phyloP scores from a whole-genome alignment of 139 green algal genomes.

The Monoraphidium neglectum region DNA sequence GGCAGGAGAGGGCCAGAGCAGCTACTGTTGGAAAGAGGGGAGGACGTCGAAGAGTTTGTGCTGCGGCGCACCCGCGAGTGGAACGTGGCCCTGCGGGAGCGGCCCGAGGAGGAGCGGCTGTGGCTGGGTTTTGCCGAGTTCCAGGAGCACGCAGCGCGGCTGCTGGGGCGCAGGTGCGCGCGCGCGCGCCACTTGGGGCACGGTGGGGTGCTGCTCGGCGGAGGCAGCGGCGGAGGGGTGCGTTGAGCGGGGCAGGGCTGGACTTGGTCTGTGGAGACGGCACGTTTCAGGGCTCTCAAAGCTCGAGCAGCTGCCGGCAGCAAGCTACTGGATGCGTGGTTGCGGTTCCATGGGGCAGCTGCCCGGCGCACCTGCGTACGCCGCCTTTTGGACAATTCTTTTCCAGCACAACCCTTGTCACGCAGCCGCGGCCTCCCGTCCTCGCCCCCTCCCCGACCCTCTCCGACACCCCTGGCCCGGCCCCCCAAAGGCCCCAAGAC shows the following conservation, averaged over 20 bases:
- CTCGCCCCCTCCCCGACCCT: neutral
- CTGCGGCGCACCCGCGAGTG: constrained; percentile 69
- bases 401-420: neutral
- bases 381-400: neutral
- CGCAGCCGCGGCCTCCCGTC: neutral
- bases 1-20: too few relatives aligned
- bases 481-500: too few relatives aligned
- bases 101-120: constrained; percentile 55
- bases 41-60: constrained; percentile 55
- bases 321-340: too few relatives aligned
- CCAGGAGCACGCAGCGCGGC: constrained; percentile 58
- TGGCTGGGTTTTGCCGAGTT: constrained; percentile 89
- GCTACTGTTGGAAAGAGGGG: neutral
- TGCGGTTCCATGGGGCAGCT: too few relatives aligned
- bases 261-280: neutral
- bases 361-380: too few relatives aligned
- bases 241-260: neutral
- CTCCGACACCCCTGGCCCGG: too few relatives aligned
- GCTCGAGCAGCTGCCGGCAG: neutral
- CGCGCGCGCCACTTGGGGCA: neutral
- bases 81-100: constrained; percentile 69
- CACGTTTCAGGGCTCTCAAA: neutral
- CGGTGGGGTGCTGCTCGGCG: neutral
- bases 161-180: constrained; percentile 28
- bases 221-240: neutral